phyloP scores from a whole-genome alignment of 2,329 filamentous ascomycete genomes.

The Neophaeococcomyces mojaviensis region DNA sequence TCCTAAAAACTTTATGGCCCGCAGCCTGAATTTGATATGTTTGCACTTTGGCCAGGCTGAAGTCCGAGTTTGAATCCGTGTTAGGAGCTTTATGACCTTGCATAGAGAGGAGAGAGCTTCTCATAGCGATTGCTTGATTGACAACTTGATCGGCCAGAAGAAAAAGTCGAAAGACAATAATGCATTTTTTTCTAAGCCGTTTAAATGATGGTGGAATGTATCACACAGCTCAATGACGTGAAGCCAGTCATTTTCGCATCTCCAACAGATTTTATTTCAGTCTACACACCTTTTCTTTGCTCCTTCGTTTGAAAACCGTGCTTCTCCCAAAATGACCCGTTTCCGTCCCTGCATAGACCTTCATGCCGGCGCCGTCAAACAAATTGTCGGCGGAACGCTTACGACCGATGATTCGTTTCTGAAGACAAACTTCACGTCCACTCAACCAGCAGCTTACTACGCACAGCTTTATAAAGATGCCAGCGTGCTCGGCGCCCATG shows the following conservation, averaged over 20 bases:
- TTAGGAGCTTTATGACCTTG: no score
- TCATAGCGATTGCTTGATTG: no score
- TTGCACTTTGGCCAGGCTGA: background rate
- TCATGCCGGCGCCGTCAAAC: constrained; percentile 94
- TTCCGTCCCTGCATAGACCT: constrained; percentile 97
- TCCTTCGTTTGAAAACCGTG: background rate
- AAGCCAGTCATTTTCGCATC: no score
- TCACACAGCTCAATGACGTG: no score
- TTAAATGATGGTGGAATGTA: no score
- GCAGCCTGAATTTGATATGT: background rate
- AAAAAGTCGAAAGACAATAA: no score
- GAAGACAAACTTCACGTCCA: constrained; percentile 88
- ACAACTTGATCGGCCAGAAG: no score
- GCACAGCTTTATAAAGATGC: constrained; percentile 72
- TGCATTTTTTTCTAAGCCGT: no score
- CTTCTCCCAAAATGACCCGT: constrained; percentile 63
- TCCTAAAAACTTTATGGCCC: background rate
- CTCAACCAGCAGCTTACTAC: constrained; percentile 73
- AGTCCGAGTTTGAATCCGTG: background rate
- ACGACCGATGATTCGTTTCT: constrained; percentile 57
- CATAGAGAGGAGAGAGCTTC: no score
- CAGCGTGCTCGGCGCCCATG: constrained; percentile 70
- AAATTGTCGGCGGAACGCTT: constrained; percentile 93
- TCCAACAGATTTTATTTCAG: no score
- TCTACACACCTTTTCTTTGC: background rate